Base-by-base conservation (phyloP, 2,329 filamentous ascomycete genomes). In the Scytalidium lignicola region DNA sequence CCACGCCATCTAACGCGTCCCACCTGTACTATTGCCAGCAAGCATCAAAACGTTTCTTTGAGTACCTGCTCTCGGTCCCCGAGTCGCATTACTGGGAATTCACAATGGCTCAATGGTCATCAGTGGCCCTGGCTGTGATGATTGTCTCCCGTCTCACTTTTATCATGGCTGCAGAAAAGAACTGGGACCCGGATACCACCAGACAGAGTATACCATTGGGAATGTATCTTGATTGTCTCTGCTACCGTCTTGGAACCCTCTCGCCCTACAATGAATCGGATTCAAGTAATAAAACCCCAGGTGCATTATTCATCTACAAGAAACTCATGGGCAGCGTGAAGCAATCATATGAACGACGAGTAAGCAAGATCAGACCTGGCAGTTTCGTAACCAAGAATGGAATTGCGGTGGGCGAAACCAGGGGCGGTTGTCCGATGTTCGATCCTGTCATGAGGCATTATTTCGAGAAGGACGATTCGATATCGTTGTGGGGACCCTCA, bases 191-290 rank as follows among this genome's bases (percentile, higher is more conserved):
- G 1, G 49, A 52, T 1, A 57, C 51, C 2, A 58, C 61, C 2
- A 50, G 60, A 9, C 43, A 54, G 23, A 57, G 54, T 22, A 42
- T 62, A 1, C 61, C 59, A 1, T 43, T 64, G 28, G 52, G 51
- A 1, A 59, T 63, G 55, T 64, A 63, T 49, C 51, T 64, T 6
- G 62, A 64, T 40, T 56, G 52, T 39, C 49, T 64, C 1, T 60
- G 56, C 37, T 64, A 55, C 39, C 49, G 61, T 2, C 56, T 63
- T 52, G 13, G 21, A 42, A 9, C 44, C 57, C 1, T 61, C 59
- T 2, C 47, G 47, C 5, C 54, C 40, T 28, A 20, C 17, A 3
- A 45, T n/a, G 10, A 21, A 12, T 28, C 19, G 44, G 15, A 21
- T 18, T 1, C 18, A n/a, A n/a, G 18, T 17, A 21, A 42, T 3